Evolutionary conservation across 202 grass and related monocot species (phyloP), one percentile per base, ranked within the genome.

Genomic region (Bolboschoenoplectus hybrid): DNA sequence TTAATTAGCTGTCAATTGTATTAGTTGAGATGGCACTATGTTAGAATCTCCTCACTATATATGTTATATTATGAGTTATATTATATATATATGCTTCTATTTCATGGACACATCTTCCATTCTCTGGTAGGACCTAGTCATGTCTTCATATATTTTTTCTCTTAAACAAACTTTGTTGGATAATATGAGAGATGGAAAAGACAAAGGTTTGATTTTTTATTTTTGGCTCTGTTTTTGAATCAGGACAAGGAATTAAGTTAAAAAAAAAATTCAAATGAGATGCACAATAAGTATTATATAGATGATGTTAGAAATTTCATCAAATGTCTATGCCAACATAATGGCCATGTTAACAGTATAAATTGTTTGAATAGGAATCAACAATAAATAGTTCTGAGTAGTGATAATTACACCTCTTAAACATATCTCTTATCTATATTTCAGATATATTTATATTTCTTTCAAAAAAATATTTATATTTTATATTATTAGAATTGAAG

Each of bases 1-100:
- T 62, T 87, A 19, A 53, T 61, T 87, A 40, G 53, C 9, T 76
- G 50, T 83, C 79, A 35, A 55, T 83, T 83, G 20, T 53, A 76
- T 83, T 51, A 83, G 63, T 74, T 83, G 80, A 87, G 79, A 52
- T 64, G 67, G 52, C 19, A 63, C 11, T 62, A 44, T 44, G 43
- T 79, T 43, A 57, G 72, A 76, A 56, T 78, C 40, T 70, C 40
- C 7, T 70, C 67, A 45, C 57, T 50, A 44, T 44, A 5, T 0
- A 44, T 46, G 26, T 78, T 26, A 19, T 26, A 26, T 26, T 26
- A 26, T 26, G 26, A 26, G 26, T 26, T 26, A 26, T 26, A 26
- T 26, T 26, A 26, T 26, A 26, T 26, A 26, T 26, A 26, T 26
- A 26, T 74, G 77, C 49, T 87, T 81, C 64, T 43, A 40, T 76